Base-by-base conservation (phyloP, 2,329 filamentous ascomycete species). In the Aspergillus amoenus region DNA sequence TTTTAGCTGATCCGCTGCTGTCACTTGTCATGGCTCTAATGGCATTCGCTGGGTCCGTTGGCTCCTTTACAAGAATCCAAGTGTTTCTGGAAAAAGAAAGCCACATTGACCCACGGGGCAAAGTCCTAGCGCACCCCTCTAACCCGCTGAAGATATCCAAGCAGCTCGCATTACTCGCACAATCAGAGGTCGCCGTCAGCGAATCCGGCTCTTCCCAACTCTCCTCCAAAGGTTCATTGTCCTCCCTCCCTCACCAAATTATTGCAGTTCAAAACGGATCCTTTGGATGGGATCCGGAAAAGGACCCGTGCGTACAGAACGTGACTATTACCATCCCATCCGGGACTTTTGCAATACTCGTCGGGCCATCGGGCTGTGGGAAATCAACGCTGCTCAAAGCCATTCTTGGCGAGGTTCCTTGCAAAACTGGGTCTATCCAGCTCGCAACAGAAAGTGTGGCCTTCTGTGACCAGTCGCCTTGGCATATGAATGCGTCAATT, bases 291-390 rank as follows among this genome's bases (percentile, higher is more conserved):
- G 75, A 79, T 39, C 61, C 66, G 5, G 70, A 76, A 21, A 74
- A 76, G 44, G 69, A 72, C 4, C 69, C 79, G 1, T 64, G 74
- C 18, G 60, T 82, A 41, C 74, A 76, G 37, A 67, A 70, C 15
- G 74, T 81, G 54, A 74, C 70, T 7, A 61, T 81, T 34, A 67
- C 62, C 7, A 68, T 81, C 32, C 70, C 76, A 22, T 73, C 72
- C 18, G 73, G 73, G 37, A 78, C 75, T 56, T 72, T 81, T 48
- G 79, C 77, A 24, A 78, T 81, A 66, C 64, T 82, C 9, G 71
- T 82, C 55, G 81, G 80, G 15, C 80, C 81, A 15, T 78, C 81
- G 22, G 81, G 79, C 5, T 81, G 77, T 57, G 81, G 81, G 4
- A 84, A 83, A 58, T 82, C 81, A 18, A 81, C 80, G 4, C 64